Base-by-base conservation (phyloP, 176 grass and related monocot genomes). In the Carex pumila region DNA sequence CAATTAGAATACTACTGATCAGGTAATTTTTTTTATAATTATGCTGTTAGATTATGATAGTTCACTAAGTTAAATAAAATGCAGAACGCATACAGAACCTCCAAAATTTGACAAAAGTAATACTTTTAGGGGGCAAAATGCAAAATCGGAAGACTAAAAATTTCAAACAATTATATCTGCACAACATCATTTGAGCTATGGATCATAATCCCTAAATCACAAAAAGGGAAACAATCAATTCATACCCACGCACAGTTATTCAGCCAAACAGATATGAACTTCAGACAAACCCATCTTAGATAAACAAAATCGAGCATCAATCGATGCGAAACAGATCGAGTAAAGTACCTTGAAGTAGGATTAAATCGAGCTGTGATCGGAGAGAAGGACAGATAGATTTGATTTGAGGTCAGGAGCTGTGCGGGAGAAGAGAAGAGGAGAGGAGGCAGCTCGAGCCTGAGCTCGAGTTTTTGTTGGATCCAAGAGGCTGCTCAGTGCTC, bases 381-480 rank as follows among this genome's bases (percentile, higher is more conserved):
- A 50, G 55, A 61, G 7, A 9, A 45, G 41, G 58, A 63, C 12
- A 47, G 58, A 79, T 50, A 64, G 31, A 81, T 59, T 73, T 17
- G 56, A 81, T 59, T 73, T 17, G 79, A 21, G 56, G 56, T 59
- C 39, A 6, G 79, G 32, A 62, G 50, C 30, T 31, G 32, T 3
- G 76, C 25, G 30, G 49, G 29, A 39, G 12, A 32, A 81, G 58
- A 64, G 59, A 39, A 30, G 14, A 7, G 65, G 67, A 39, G 67
- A 8, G 22, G 25, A 6, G 25, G 31, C 8, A 8, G 8, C 25
- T 19, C 19, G 65, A 69, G 1, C 22, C 50, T 30, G 59, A 81
- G 79, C 37, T 25, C 37, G 79, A 39, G n/a, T 39, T 81, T 73
- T 67, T 66, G 61, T 47, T 83, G 81, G 61, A 65, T 83, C 62